Percentiles rank a stretch among this genome's conserved stretches.
phyloP scores from a whole-genome alignment of 208 protist species.

The Trypanosoma grayi region DNA sequence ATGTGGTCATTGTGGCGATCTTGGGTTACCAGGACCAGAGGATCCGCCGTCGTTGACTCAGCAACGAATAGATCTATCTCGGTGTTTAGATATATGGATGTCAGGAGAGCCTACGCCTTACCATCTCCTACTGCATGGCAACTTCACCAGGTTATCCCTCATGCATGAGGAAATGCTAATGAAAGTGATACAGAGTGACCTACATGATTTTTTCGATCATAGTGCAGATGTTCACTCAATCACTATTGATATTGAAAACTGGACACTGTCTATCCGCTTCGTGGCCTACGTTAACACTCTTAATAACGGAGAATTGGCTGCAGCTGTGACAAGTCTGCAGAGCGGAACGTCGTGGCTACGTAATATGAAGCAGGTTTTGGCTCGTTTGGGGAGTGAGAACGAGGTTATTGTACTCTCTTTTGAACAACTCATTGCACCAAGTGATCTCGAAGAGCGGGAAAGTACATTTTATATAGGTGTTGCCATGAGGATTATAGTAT shows the following conservation, averaged over 20 bases:
- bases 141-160: background rate
- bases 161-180: background rate
- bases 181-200: slow-evolving; percentile 13
- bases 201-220: slow-evolving; percentile 20
- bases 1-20: slow-evolving; percentile 43
- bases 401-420: slow-evolving; percentile 4
- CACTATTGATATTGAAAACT: background rate
- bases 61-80: slow-evolving; percentile 22
- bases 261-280: background rate
- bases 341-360: slow-evolving; percentile 5
- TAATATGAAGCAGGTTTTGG: background rate
- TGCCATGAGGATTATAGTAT: background rate
- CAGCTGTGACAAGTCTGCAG: background rate
- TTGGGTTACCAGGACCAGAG: slow-evolving; percentile 3
- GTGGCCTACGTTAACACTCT: background rate
- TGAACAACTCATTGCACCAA: background rate
- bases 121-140: background rate
- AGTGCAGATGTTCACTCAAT: background rate
- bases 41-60: slow-evolving; percentile 16
- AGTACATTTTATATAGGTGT: background rate
- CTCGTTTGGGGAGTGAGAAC: background rate
- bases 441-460: background rate
- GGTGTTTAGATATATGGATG: slow-evolving; percentile 32
- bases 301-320: slow-evolving; percentile 7
- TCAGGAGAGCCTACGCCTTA: slow-evolving; percentile 2